A percentile compares a stretch with the other conserved stretches of the same genome.
phyloP scores from a whole-genome alignment of 1,284 basidiomycete species.

The Ganoderma meredithae region DNA sequence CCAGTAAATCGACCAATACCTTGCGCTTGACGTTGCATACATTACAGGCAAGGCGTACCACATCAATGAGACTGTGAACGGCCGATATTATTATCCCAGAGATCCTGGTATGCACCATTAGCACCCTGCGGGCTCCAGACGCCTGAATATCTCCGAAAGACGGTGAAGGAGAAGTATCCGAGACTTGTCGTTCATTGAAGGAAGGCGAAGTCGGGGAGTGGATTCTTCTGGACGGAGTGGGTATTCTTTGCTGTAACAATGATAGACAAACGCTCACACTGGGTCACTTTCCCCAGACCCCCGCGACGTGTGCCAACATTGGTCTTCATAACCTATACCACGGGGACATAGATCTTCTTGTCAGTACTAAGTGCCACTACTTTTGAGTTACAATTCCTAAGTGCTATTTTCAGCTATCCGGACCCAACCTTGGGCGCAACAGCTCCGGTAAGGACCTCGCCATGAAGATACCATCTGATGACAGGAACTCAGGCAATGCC shows the following conservation, averaged over 20 bases:
- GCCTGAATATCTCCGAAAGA: conserved; percentile 47
- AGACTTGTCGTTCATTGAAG: conserved; percentile 68
- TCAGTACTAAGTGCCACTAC: conserved; percentile 45
- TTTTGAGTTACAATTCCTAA: neutral
- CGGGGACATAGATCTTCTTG: conserved; percentile 85
- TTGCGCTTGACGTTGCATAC: conserved; percentile 8
- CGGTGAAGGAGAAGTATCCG: conserved; percentile 76
- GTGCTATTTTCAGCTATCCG: conserved; percentile 61
- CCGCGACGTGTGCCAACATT: conserved; percentile 91
- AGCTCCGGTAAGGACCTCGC: conserved; percentile 63
- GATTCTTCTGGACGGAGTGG: conserved; percentile 87
- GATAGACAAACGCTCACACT: neutral
- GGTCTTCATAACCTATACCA: conserved; percentile 89
- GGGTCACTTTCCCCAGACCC: conserved; percentile 61
- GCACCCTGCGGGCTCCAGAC: neutral
- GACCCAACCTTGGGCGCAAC: conserved; percentile 83
- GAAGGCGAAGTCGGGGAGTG: conserved; percentile 86
- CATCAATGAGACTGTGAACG: conserved; percentile 80
- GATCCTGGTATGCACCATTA: conserved; percentile 52
- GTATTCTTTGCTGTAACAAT: conserved; percentile 32
- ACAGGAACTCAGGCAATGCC: neutral
- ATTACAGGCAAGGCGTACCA: conserved; percentile 81
- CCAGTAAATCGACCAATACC: neutral
- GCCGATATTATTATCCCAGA: conserved; percentile 84
- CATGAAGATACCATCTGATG: neutral